These are phyloP conservation scores for Nothomitra cinnamomea DNA, from an alignment of 2,329 filamentous ascomycete species.

Conservation along the genomic window DNA sequence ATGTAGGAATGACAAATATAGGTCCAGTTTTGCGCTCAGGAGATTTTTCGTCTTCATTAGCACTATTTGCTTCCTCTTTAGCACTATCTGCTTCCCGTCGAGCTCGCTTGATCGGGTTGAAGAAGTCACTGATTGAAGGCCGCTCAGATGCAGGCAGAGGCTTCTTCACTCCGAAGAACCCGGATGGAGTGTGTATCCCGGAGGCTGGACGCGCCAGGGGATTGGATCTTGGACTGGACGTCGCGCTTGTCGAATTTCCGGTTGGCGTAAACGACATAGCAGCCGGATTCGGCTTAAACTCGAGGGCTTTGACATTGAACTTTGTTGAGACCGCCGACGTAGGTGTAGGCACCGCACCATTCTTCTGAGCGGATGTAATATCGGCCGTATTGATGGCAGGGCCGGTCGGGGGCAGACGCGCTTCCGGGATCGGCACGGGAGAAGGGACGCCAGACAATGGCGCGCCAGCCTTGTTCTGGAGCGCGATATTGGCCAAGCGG, in stretches of 20 bases:
- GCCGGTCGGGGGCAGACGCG: slow-evolving; percentile 56
- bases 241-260: slow-evolving; percentile 35
- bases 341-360: slow-evolving; percentile 30
- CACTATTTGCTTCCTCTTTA: slow-evolving; percentile 34
- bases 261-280: slow-evolving; percentile 69
- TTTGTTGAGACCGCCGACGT: slow-evolving; percentile 33
- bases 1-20: slow-evolving; percentile 25
- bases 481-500: slow-evolving; percentile 32
- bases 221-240: slow-evolving; percentile 53
- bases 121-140: slow-evolving; percentile 35
- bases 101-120: slow-evolving; percentile 51
- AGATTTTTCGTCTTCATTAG: slow-evolving; percentile 47
- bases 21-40: slow-evolving; percentile 46
- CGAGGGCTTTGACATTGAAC: slow-evolving; percentile 46
- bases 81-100: slow-evolving; percentile 41
- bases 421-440: slow-evolving; percentile 43
- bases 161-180: slow-evolving; percentile 54
- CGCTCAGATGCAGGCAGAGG: slow-evolving; percentile 41
- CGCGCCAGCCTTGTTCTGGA: slow-evolving; percentile 29
- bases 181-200: slow-evolving; percentile 29
- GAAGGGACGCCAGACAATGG: slow-evolving; percentile 24
- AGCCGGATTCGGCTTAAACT: slow-evolving; percentile 74
- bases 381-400: slow-evolving; percentile 41
- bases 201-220: slow-evolving; percentile 33
- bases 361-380: slow-evolving; percentile 25